Evolutionary conservation across 306 rosid genomes (phyloP).

Genomic region (Trifolium subterraneum): DNA sequence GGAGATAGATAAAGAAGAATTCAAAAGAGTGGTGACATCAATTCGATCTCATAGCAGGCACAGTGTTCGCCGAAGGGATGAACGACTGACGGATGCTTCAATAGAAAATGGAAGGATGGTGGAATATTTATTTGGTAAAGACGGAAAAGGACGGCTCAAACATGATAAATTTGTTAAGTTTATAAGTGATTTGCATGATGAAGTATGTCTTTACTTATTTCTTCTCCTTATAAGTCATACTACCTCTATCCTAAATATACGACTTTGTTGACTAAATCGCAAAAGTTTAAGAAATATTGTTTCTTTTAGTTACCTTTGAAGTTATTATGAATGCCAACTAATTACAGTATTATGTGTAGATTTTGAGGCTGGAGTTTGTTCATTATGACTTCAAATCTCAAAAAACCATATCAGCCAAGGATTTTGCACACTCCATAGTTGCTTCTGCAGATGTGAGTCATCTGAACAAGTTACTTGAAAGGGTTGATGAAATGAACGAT

Average conservation of each 20-base stretch:
- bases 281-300: neutral
- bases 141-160: conserved; percentile 63
- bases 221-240: neutral
- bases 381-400: conserved; percentile 78
- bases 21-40: conserved; percentile 88
- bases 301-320: conserved; percentile 2
- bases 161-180: conserved; percentile 73
- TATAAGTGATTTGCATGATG: conserved; percentile 65
- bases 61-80: conserved; percentile 68
- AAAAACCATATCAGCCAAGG: conserved; percentile 73
- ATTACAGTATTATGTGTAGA: conserved; percentile 48
- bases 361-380: conserved; percentile 74
- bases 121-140: conserved; percentile 78
- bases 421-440: conserved; percentile 91
- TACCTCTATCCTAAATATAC: neutral
- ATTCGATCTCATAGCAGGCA: conserved; percentile 80
- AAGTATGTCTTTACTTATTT: conserved; percentile 53
- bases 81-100: conserved; percentile 60
- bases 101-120: conserved; percentile 86
- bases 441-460: conserved; percentile 77
- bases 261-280: neutral
- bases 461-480: conserved; percentile 62
- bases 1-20: conserved; percentile 81
- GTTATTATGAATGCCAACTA: conserved; percentile 1
- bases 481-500: conserved; percentile 58